These are phyloP conservation scores for Aureobasidium pullulans DNA, from an alignment of 2,329 filamentous ascomycete species.

Conservation along the genomic window DNA sequence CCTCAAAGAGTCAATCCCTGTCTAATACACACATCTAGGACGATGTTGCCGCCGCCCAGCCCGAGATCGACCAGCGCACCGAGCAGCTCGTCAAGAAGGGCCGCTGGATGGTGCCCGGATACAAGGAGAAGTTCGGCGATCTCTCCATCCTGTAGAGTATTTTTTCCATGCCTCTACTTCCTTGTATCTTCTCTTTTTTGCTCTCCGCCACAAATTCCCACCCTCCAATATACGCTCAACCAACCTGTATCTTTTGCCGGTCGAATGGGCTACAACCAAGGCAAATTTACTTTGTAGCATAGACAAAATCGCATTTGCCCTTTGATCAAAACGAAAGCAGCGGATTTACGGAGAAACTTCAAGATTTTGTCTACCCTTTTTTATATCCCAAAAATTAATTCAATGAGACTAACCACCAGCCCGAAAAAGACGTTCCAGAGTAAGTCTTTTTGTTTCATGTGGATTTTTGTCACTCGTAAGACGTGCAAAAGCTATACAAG, in stretches of 20 bases:
- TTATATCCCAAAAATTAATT: background rate
- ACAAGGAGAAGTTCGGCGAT: slow-evolving; percentile 99
- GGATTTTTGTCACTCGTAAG: too few species aligned
- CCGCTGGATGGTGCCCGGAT: slow-evolving; percentile 95
- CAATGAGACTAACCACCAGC: too few species aligned
- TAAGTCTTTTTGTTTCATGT: too few species aligned
- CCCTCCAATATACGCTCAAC: background rate
- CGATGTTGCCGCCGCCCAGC: slow-evolving; percentile 86
- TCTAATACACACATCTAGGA: slow-evolving; percentile 50
- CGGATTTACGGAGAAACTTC: background rate
- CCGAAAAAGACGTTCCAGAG: background rate
- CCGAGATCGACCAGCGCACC: slow-evolving; percentile 97
- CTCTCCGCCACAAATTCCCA: background rate
- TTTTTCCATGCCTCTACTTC: background rate
- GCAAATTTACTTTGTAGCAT: slow-evolving; percentile 12
- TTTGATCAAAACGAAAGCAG: background rate
- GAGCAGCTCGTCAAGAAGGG: slow-evolving; percentile 91
- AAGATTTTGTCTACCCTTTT: background rate
- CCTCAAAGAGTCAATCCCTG: too few species aligned
- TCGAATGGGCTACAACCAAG: slow-evolving; percentile 8
- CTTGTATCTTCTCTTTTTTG: slow-evolving; percentile 7
- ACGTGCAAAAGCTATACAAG: too few species aligned
- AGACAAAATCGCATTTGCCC: slow-evolving; percentile 13
- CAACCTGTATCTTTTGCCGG: slow-evolving; percentile 5
- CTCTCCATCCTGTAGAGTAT: slow-evolving; percentile 77